Evolutionary conservation across 2,329 filamentous ascomycete species (phyloP).

Genomic region (Diaporthe longicolla): DNA sequence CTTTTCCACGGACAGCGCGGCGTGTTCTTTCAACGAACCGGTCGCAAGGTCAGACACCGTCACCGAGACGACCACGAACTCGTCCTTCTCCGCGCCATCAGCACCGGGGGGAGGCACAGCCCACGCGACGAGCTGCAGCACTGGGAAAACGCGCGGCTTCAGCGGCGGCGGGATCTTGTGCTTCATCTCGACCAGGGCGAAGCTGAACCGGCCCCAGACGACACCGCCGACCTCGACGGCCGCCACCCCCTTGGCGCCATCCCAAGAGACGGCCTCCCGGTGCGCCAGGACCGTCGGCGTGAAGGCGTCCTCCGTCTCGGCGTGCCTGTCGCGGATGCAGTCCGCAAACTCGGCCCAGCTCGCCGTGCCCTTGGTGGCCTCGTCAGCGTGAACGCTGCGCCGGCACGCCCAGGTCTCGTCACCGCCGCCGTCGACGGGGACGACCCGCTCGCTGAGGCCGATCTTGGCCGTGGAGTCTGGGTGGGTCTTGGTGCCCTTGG

Average conservation of each 20-base stretch:
- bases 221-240: conserved; percentile 53
- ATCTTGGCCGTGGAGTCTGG: conserved; percentile 65
- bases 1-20: conserved; percentile 56
- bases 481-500: conserved; percentile 61
- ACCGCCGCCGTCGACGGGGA: conserved; percentile 54
- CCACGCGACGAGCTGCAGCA: conserved; percentile 71
- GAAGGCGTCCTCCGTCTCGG: conserved; percentile 69
- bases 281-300: conserved; percentile 69
- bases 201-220: conserved; percentile 62
- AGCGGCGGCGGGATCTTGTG: conserved; percentile 74
- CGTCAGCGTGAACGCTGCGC: conserved; percentile 72
- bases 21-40: conserved; percentile 40
- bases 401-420: conserved; percentile 76
- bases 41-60: conserved; percentile 61
- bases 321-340: conserved; percentile 71
- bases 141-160: conserved; percentile 75
- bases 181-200: conserved; percentile 74
- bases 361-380: conserved; percentile 65
- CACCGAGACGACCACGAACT: conserved; percentile 72
- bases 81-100: conserved; percentile 51
- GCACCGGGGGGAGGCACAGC: conserved; percentile 51
- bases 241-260: conserved; percentile 56
- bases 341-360: conserved; percentile 74
- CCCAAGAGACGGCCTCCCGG: conserved; percentile 60
- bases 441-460: conserved; percentile 65